Base-by-base conservation (phyloP, 495 filamentous ascomycete genomes). In the Podospora australis region DNA sequence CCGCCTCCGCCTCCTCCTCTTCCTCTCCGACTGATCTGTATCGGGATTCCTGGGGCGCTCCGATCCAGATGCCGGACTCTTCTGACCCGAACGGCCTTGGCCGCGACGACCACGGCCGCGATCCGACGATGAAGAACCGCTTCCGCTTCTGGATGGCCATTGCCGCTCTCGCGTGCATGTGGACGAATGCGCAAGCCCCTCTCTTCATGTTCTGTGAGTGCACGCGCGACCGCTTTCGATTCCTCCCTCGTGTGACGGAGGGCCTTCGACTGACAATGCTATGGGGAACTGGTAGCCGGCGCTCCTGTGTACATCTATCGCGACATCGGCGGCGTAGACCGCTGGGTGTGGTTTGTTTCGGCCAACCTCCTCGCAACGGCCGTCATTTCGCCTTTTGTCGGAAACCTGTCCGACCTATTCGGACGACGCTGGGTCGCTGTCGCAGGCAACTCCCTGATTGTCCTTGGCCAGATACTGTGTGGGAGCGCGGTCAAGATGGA, bases 301-400 rank as follows among this genome's bases (percentile, higher is more conserved):
- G 61, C 46, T 0, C 61, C 61, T 1, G 53, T 56, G 16, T 62
- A 57, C 58, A 82, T 88, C 40, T 85, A 86, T 57, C 57, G 64
- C 8, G 74, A 79, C 14, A 80, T 88, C 52, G 83, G 82, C 17
- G 84, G 83, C 36, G 58, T 70, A 8, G 78, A 83, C 58, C 67
- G 80, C 54, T 87, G 79, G 78, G 71, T 84, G n/a, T 87, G 84
- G 84, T 80, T 87, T 69, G 75, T 84, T 30, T 69, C 85, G 2
- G 81, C 76, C 14, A 81, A 88, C 55, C 67, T 88, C 3, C 75
- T 88, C 7, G 70, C 81, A 32, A 73, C 84, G 2, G 82, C 84
- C 3, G 79, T 77, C 39, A 75, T 87, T 9, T 85, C 81, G 44
- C 84, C 84, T 7, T 87, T 88, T 48, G 83, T 87, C 20, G 84